These are phyloP conservation scores for Venustampulla echinocandica DNA, from an alignment of 495 filamentous ascomycete genomes.

Conservation along the genomic window DNA sequence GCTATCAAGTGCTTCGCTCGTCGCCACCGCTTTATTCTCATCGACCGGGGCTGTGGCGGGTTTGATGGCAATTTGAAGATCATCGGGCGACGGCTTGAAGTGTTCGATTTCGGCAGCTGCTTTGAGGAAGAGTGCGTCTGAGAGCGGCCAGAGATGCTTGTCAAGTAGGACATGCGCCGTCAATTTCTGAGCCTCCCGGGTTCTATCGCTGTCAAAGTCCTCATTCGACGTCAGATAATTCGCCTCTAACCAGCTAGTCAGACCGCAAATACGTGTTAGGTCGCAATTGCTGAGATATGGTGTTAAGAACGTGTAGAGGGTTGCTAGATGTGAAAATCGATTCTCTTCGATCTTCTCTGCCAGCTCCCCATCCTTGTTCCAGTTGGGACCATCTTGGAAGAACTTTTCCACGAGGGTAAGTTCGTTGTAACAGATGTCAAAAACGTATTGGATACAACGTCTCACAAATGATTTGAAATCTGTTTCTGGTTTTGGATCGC, in stretches of 20 bases:
- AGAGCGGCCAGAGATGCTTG: conserved; percentile 44
- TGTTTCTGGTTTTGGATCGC: conserved; percentile 45
- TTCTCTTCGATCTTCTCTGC: conserved; percentile 36
- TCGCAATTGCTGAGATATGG: conserved; percentile 33
- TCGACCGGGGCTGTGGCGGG: conserved; percentile 30
- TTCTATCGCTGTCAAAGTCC: conserved; percentile 53
- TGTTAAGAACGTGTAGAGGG: conserved; percentile 35
- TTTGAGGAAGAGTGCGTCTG: conserved; percentile 40
- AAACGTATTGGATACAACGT: conserved; percentile 34
- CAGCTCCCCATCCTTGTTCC: conserved; percentile 33
- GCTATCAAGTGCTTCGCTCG: conserved; percentile 35
- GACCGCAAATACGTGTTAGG: conserved; percentile 54
- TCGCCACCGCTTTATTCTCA: conserved; percentile 34
- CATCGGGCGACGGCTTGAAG: conserved; percentile 58
- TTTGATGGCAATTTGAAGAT: conserved; percentile 46
- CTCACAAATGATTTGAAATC: conserved; percentile 41
- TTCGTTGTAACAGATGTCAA: conserved; percentile 40
- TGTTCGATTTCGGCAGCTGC: conserved; percentile 49
- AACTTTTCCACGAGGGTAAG: conserved; percentile 36
- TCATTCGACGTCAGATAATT: conserved; percentile 63
- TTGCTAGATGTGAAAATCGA: conserved; percentile 14
- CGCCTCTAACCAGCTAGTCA: conserved; percentile 75
- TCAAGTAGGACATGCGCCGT: conserved; percentile 49
- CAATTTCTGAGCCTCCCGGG: conserved; percentile 64
- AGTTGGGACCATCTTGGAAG: conserved; percentile 38